Base-by-base conservation (phyloP, 2,329 filamentous ascomycete species). In the Beauveria varroae region DNA sequence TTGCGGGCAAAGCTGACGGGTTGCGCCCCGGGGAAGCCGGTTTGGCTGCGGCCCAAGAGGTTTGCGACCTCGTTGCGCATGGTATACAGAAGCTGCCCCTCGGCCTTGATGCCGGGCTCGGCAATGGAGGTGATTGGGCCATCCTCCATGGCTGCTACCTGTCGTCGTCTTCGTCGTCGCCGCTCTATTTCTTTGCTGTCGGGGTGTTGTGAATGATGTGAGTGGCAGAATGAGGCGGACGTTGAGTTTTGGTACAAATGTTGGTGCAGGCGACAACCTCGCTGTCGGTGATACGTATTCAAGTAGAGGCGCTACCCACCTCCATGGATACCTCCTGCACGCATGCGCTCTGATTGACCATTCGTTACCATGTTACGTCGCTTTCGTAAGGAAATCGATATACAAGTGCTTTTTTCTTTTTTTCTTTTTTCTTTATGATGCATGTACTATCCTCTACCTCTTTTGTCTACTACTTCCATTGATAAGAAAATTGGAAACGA, bases 1-100 rank as follows among this genome's bases (percentile, higher is more conserved):
- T 85, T 81, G 62, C 88, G 82, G 60, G 90, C 82, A 72, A 99
- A 99, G 70, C 91, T 96, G 65, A 99, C 93, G 16, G 95, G 95
- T 74, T 99, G 95, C 57, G 95, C 93, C 69, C 86, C 95, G 0
- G 95, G 93, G 68, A 99, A 99, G 65, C 77, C 81, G 26, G 78
- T 76, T 66, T 84, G 86, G 57, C 81, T 80, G 67, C 92, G 84
- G 20, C 83, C 81, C n/a, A 99, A 83, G 50, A 97, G 81, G 6
- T 80, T 71, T 28, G 90, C 89, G 62, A 96, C 90, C 71, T 91
- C 88, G 63, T 79, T 78, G 63, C 89, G 88, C 74, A 96, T 85
- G 20, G 77, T 68, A 28, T 74, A 71, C 52, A 89, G 80, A 14
- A 90, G 77, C 1, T 83, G 75, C n/a, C 79, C 79, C 22, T 84